Percentiles rank a stretch among this genome's conserved stretches.
Evolutionary conservation across 805 yeast genomes (phyloP).

Genomic region (Saturnispora besseyi): DNA sequence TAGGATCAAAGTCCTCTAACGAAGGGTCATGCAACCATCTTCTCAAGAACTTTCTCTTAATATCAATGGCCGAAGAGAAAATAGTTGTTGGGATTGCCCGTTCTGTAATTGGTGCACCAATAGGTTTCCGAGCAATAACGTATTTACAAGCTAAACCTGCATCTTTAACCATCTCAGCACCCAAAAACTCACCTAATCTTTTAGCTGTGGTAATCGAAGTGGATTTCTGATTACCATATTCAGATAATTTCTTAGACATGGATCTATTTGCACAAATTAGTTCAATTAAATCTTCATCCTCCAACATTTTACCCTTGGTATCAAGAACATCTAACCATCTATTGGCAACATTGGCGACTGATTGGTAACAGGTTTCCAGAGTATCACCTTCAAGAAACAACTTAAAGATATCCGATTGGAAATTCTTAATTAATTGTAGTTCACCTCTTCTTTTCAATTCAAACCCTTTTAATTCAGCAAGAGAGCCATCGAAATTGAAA

Average conservation of each 20-base stretch:
- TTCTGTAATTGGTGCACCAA: slow-evolving; percentile 85
- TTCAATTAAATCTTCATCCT: slow-evolving; percentile 89
- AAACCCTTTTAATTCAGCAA: slow-evolving; percentile 95
- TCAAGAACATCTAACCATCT: slow-evolving; percentile 94
- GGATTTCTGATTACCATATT: slow-evolving; percentile 84
- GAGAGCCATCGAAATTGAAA: slow-evolving; percentile 84
- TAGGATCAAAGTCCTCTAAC: slow-evolving; percentile 73
- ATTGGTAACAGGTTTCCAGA: slow-evolving; percentile 69
- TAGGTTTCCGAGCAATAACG: slow-evolving; percentile 77
- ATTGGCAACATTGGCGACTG: slow-evolving; percentile 89
- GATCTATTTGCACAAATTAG: slow-evolving; percentile 93
- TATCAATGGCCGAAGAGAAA: slow-evolving; percentile 69
- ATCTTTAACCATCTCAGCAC: slow-evolving; percentile 93
- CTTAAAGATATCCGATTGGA: slow-evolving; percentile 90
- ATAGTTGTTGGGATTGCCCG: slow-evolving; percentile 96
- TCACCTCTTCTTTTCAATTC: slow-evolving; percentile 97
- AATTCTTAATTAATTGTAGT: slow-evolving; percentile 82
- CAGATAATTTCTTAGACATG: slow-evolving; percentile 86
- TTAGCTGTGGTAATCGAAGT: slow-evolving; percentile 94
- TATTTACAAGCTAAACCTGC: slow-evolving; percentile 94
- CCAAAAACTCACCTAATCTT: slow-evolving; percentile 88
- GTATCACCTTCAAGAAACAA: slow-evolving; percentile 80
- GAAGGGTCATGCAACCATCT: slow-evolving; percentile 82
- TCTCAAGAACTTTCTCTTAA: slow-evolving; percentile 64
- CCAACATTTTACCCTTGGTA: slow-evolving; percentile 74